Conservation (phyloP, 768 basidiomycete genomes). For the Mycena indigotica region DNA sequence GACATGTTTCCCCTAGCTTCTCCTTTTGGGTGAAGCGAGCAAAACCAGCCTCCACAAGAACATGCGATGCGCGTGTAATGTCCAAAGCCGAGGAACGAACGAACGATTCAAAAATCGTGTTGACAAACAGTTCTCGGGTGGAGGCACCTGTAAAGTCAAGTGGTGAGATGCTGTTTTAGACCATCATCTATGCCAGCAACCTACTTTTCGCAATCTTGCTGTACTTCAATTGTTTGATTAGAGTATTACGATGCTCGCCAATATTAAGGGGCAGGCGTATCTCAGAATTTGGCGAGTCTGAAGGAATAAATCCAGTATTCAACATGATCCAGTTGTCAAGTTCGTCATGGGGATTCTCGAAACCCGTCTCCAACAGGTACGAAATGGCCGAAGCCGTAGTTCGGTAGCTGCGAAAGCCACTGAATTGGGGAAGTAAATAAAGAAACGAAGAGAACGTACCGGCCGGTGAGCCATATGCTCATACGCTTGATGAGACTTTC, state of each 20-base stretch:
- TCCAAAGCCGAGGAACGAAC: neutral
- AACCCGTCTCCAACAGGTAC: neutral
- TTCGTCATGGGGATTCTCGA: neutral
- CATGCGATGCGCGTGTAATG: neutral
- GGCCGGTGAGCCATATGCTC: neutral
- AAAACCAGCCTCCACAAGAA: neutral
- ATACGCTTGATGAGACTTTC: neutral
- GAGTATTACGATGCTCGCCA: neutral
- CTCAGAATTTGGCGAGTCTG: neutral
- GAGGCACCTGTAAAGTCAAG: too few relatives aligned
- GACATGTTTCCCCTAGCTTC: neutral
- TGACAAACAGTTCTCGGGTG: neutral
- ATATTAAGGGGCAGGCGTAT: neutral
- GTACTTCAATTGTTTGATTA: neutral
- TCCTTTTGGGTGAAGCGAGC: neutral
- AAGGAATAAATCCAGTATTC: neutral
- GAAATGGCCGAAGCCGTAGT: neutral
- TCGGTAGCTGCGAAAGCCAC: neutral
- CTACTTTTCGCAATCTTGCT: neutral
- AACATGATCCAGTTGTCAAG: conserved; percentile 1
- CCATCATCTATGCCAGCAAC: neutral
- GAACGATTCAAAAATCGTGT: neutral
- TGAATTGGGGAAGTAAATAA: neutral
- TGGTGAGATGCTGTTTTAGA: neutral
- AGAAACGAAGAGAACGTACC: neutral